These are phyloP conservation scores for Yarrowia bubula DNA, from an alignment of 805 yeast genomes.

Conservation along the genomic window DNA sequence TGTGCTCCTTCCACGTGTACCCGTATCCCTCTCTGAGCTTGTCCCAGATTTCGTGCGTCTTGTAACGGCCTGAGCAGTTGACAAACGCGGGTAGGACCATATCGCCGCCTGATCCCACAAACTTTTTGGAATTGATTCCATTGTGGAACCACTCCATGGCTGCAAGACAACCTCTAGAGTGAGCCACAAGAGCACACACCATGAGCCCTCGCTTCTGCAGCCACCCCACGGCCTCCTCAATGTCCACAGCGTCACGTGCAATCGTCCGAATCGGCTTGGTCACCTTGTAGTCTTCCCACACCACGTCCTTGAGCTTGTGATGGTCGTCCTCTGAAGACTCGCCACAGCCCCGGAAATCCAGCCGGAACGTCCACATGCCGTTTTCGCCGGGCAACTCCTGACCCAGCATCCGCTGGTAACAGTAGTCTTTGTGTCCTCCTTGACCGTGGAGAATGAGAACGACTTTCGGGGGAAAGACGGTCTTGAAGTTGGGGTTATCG, in stretches of 20 bases:
- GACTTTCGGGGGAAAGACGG: slow-evolving; percentile 34
- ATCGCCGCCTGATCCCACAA: slow-evolving; percentile 32
- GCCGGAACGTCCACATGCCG: slow-evolving; percentile 67
- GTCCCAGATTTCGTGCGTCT: slow-evolving; percentile 39
- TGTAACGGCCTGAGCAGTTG: slow-evolving; percentile 70
- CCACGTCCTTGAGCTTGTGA: slow-evolving; percentile 33
- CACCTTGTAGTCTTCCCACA: slow-evolving; percentile 32
- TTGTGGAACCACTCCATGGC: slow-evolving; percentile 68
- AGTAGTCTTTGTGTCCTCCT: slow-evolving; percentile 79
- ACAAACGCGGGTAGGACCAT: slow-evolving; percentile 58
- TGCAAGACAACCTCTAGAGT: slow-evolving; percentile 77
- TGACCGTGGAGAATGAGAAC: slow-evolving; percentile 78
- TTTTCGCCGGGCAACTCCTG: slow-evolving; percentile 53
- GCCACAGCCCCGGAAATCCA: slow-evolving; percentile 87
- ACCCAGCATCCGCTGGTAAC: slow-evolving; percentile 67
- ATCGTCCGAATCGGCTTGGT: slow-evolving; percentile 53
- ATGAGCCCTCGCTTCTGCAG: slow-evolving; percentile 29
- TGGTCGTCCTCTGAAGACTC: slow-evolving; percentile 55
- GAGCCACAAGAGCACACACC: slow-evolving; percentile 61
- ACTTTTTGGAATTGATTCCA: background rate
- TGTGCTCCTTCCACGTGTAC: slow-evolving; percentile 41
- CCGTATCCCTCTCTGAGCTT: slow-evolving; percentile 43
- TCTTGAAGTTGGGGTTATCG: slow-evolving; percentile 11
- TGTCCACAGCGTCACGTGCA: slow-evolving; percentile 65
- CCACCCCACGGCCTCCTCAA: slow-evolving; percentile 42